Evolutionary conservation across 495 filamentous ascomycete species (phyloP).

Genomic region (Neurospora sp.): DNA sequence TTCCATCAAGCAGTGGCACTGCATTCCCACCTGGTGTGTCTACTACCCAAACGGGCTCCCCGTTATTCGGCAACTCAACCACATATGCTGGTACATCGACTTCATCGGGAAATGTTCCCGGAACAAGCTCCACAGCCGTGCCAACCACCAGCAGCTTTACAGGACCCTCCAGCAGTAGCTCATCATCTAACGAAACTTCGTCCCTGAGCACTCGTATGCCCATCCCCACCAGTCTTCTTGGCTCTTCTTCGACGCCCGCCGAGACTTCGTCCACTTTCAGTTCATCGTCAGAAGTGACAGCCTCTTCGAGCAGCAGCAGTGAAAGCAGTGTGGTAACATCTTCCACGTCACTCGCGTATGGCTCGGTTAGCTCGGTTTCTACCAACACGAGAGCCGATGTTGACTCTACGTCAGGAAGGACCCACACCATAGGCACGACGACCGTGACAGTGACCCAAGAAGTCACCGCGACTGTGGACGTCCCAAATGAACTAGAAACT

Average conservation of each 20-base stretch:
- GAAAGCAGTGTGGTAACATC: not conserved
- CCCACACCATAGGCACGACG: not conserved
- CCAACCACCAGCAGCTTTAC: not conserved
- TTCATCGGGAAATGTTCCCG: not conserved
- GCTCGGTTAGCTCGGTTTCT: not conserved
- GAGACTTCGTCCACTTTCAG: not conserved
- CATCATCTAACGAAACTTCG: not conserved
- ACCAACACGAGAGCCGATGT: not conserved
- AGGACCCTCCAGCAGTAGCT: not conserved
- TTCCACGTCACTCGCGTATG: not conserved
- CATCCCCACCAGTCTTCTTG: not conserved
- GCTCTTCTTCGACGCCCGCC: not conserved
- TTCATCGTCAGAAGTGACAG: not conserved
- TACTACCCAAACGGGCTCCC: not conserved
- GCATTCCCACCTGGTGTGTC: not conserved
- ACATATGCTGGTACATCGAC: not conserved
- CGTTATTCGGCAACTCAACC: not conserved
- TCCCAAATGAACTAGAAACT: not conserved
- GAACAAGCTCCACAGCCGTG: not conserved
- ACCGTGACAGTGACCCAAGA: not conserved
- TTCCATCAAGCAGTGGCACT: not conserved
- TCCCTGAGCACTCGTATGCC: not conserved
- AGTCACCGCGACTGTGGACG: not conserved
- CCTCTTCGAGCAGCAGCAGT: not conserved
- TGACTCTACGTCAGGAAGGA: not conserved